Evolutionary conservation across 1,284 basidiomycete genomes (phyloP).

Genomic region (Rhodofomes roseus): DNA sequence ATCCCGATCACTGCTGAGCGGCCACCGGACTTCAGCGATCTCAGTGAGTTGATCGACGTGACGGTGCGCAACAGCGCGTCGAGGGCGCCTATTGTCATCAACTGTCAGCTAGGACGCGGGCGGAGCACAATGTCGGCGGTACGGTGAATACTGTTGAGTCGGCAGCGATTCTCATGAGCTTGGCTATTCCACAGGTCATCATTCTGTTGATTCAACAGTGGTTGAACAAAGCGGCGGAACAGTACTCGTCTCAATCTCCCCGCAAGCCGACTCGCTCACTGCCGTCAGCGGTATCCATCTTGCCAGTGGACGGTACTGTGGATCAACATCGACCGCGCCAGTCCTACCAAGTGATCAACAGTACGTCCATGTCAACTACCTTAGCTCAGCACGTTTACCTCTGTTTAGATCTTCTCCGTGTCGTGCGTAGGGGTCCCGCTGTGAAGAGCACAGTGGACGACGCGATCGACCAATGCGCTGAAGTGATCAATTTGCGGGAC

Average conservation of each 20-base stretch:
- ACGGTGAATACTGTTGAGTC: conserved; percentile 20
- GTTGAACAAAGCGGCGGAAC: conserved; percentile 47
- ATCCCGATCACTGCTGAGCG: conserved; percentile 89
- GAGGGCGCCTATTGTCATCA: conserved; percentile 85
- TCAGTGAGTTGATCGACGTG: conserved; percentile 78
- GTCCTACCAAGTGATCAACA: conserved; percentile 80
- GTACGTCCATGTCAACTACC: conserved; percentile 37
- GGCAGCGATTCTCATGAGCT: not conserved
- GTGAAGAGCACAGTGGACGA: conserved; percentile 91
- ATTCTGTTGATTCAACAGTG: conserved; percentile 86
- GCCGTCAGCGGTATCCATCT: conserved; percentile 29
- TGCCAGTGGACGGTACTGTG: conserved; percentile 23
- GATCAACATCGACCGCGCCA: conserved; percentile 40
- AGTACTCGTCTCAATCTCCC: conserved; percentile 34
- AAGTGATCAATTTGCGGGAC: conserved; percentile 85
- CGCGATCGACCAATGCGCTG: conserved; percentile 84
- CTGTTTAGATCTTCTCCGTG: conserved; percentile 76
- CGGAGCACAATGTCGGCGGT: conserved; percentile 88
- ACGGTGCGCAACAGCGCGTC: conserved; percentile 74
- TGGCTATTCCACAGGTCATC: conserved; percentile 53
- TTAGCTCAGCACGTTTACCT: not conserved
- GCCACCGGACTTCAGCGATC: conserved; percentile 66
- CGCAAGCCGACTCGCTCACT: conserved; percentile 29
- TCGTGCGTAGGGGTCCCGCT: conserved; percentile 85
- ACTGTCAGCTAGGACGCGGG: conserved; percentile 96